These are phyloP conservation scores for Starmerella bombi DNA, from an alignment of 805 yeast species.

Conservation along the genomic window DNA sequence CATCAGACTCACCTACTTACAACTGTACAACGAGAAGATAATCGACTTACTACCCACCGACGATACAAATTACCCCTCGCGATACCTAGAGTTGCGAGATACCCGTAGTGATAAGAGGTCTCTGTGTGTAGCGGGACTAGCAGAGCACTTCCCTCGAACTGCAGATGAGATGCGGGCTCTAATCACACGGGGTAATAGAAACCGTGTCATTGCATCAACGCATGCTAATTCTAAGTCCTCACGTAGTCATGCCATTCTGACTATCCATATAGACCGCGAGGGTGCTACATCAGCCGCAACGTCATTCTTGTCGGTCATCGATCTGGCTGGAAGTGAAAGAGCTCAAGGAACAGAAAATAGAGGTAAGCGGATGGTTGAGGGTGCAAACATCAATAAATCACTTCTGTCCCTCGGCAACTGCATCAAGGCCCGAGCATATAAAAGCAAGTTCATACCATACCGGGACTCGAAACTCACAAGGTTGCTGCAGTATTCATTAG, in stretches of 20 bases:
- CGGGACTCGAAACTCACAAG: slow-evolving; percentile 84
- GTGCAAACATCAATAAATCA: slow-evolving; percentile 86
- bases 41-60: slow-evolving; percentile 61
- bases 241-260: slow-evolving; percentile 86
- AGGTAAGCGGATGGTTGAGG: slow-evolving; percentile 72
- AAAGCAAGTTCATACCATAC: slow-evolving; percentile 69
- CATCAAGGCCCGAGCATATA: slow-evolving; percentile 61
- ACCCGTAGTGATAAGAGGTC: slow-evolving; percentile 37
- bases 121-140: slow-evolving; percentile 56
- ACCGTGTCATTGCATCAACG: slow-evolving; percentile 69
- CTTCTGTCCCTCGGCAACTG: slow-evolving; percentile 84
- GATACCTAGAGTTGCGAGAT: neutral
- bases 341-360: slow-evolving; percentile 80
- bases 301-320: slow-evolving; percentile 64
- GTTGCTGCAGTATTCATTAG: slow-evolving; percentile 72
- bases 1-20: slow-evolving; percentile 39
- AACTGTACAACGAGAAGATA: slow-evolving; percentile 83
- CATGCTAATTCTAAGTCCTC: slow-evolving; percentile 86
- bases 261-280: slow-evolving; percentile 42
- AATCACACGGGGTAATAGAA: slow-evolving; percentile 13
- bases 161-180: slow-evolving; percentile 22
- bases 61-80: too few relatives aligned
- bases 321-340: slow-evolving; percentile 89
- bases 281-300: slow-evolving; percentile 28
- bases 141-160: slow-evolving; percentile 42